Conservation (phyloP, 2,329 filamentous ascomycete genomes). For the Scedosporium minutisporum region DNA sequence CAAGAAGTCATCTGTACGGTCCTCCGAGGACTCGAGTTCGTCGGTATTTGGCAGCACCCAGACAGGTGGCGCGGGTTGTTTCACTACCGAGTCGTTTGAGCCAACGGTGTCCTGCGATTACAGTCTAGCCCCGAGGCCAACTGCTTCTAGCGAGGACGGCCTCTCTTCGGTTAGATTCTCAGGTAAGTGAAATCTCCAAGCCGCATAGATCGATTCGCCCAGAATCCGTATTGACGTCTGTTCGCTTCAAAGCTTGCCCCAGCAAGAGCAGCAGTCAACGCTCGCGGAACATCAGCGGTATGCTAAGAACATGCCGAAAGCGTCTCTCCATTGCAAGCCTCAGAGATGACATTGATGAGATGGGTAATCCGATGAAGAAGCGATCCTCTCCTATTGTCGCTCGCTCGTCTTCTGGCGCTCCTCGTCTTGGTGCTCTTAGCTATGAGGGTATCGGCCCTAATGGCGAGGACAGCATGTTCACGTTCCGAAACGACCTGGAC, state of each 20-base stretch:
- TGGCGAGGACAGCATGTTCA: background rate
- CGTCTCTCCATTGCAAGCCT: background rate
- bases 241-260: background rate
- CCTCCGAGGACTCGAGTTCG: background rate
- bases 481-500: background rate
- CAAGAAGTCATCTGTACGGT: background rate
- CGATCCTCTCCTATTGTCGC: background rate
- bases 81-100: background rate
- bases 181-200: background rate
- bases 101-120: background rate
- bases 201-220: background rate
- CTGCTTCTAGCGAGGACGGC: background rate
- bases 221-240: background rate
- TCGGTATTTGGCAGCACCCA: background rate
- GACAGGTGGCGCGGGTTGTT: background rate
- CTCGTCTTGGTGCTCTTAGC: background rate
- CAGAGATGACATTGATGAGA: background rate
- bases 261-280: background rate
- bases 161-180: background rate
- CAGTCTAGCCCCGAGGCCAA: background rate
- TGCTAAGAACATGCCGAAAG: constrained; percentile 1
- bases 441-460: background rate
- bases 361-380: background rate
- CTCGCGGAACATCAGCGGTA: background rate
- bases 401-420: background rate